Percentiles rank a stretch among this genome's conserved stretches.
phyloP scores from a whole-genome alignment of 2,329 filamentous ascomycete species.

The Dothidotthia symphoricarpi region DNA sequence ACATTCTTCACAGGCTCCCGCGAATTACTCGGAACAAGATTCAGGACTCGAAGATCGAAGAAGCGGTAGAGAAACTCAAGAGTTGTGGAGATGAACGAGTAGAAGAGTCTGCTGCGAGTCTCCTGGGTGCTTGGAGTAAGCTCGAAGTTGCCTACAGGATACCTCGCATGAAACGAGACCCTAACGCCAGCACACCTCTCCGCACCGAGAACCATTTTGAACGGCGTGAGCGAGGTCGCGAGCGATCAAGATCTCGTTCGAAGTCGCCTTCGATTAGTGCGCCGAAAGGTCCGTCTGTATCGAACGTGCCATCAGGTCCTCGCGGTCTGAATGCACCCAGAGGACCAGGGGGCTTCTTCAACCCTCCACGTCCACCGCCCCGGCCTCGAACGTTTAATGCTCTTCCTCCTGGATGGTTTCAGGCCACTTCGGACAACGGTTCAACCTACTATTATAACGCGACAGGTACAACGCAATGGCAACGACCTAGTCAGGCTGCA shows the following conservation, averaged over 20 bases:
- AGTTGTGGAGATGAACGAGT: slow-evolving; percentile 72
- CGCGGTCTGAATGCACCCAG: slow-evolving; percentile 58
- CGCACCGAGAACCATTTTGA: slow-evolving; percentile 58
- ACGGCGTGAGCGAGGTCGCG: slow-evolving; percentile 53
- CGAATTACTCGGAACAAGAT: slow-evolving; percentile 96
- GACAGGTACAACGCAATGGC: slow-evolving; percentile 74
- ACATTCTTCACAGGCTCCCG: slow-evolving; percentile 85
- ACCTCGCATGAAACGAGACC: slow-evolving; percentile 81
- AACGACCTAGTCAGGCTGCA: slow-evolving; percentile 68
- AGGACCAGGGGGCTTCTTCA: slow-evolving; percentile 47
- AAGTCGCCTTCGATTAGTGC: slow-evolving; percentile 45
- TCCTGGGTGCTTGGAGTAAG: slow-evolving; percentile 84
- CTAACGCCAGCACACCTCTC: slow-evolving; percentile 51
- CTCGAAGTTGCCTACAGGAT: slow-evolving; percentile 91
- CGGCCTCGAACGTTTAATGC: slow-evolving; percentile 57
- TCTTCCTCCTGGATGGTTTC: slow-evolving; percentile 83
- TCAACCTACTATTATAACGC: slow-evolving; percentile 82
- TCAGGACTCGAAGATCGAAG: slow-evolving; percentile 90
- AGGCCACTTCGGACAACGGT: slow-evolving; percentile 65
- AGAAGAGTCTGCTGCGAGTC: slow-evolving; percentile 63
- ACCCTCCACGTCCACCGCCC: slow-evolving; percentile 50
- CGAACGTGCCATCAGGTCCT: slow-evolving; percentile 45
- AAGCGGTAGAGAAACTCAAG: slow-evolving; percentile 68
- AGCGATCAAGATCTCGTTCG: slow-evolving; percentile 51
- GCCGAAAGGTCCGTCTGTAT: slow-evolving; percentile 43